Conservation (phyloP, 179 eudicot genomes). For the Silene noctiflora region DNA sequence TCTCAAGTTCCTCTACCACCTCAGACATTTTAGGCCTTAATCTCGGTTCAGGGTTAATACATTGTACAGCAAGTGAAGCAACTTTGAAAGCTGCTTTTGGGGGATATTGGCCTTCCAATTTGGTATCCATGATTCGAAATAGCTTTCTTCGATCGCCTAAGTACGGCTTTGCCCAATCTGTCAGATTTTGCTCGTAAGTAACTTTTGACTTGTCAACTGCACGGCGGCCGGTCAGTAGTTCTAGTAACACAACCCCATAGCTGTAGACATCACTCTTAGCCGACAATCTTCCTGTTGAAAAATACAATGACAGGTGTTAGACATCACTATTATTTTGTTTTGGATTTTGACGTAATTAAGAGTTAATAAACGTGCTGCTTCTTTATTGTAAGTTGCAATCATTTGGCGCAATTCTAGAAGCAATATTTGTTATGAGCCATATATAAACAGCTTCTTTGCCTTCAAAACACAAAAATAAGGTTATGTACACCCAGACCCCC, state of each 20-base stretch:
- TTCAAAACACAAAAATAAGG: too few species aligned
- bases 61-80: constrained; percentile 62
- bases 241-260: constrained; percentile 88
- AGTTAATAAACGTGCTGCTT: too few species aligned
- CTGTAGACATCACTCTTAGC: constrained; percentile 89
- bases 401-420: too few species aligned
- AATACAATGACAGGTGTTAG: too few species aligned
- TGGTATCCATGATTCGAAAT: constrained; percentile 91
- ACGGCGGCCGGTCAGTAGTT: constrained; percentile 78
- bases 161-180: constrained; percentile 87
- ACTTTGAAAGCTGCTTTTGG: constrained; percentile 71
- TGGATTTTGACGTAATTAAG: too few species aligned
- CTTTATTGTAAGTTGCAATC: too few species aligned
- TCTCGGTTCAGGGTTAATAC: constrained; percentile 63
- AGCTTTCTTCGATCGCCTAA: constrained; percentile 67
- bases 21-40: constrained; percentile 73
- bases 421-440: too few species aligned
- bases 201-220: constrained; percentile 69
- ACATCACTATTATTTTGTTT: too few species aligned
- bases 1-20: constrained; percentile 59
- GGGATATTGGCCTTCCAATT: constrained; percentile 88
- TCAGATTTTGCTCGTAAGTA: constrained; percentile 68
- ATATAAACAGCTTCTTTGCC: too few species aligned
- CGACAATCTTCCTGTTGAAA: constrained; percentile 64
- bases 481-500: too few species aligned